phyloP scores from a whole-genome alignment of 1,284 basidiomycete species.

The Pseudozyma hubeiensis region DNA sequence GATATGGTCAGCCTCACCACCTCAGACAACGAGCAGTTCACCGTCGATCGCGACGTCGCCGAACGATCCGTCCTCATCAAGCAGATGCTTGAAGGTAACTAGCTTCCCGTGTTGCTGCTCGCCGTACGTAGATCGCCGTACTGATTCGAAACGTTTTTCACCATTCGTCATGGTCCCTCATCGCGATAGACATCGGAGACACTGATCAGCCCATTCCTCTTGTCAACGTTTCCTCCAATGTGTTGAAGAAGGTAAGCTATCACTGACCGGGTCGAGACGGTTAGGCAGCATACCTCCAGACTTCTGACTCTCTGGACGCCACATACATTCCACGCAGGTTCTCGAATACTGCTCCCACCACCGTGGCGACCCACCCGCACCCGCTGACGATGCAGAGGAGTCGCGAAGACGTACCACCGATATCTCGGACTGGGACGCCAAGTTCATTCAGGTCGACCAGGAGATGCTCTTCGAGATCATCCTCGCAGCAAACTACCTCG shows the following conservation, averaged over 20 bases:
- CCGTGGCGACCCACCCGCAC: slow-evolving; percentile 92
- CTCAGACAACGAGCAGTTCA: slow-evolving; percentile 95
- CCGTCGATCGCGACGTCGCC: slow-evolving; percentile 92
- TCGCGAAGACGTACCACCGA: slow-evolving; percentile 97
- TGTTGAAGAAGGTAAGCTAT: slow-evolving; percentile 86
- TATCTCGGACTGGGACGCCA: slow-evolving; percentile 98
- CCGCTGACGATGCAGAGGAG: slow-evolving; percentile 80
- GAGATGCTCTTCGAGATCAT: slow-evolving; percentile 99
- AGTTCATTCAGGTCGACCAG: slow-evolving; percentile 93
- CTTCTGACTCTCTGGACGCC: background rate
- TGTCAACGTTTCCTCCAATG: slow-evolving; percentile 94
- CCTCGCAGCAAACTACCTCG: slow-evolving; percentile 98
- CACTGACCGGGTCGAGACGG: background rate
- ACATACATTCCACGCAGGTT: slow-evolving; percentile 74
- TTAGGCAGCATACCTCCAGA: background rate
- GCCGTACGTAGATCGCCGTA: background rate
- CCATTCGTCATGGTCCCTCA: background rate
- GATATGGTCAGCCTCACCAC: slow-evolving; percentile 70
- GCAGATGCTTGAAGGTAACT: slow-evolving; percentile 96
- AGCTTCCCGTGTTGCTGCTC: no score
- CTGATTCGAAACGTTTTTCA: background rate
- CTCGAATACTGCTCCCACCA: slow-evolving; percentile 99
- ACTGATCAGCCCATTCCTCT: slow-evolving; percentile 86
- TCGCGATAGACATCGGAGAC: slow-evolving; percentile 60
- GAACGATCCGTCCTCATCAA: slow-evolving; percentile 96